These are phyloP conservation scores for Cladosporium sp. DNA, from an alignment of 2,329 filamentous ascomycete genomes.

Conservation along the genomic window DNA sequence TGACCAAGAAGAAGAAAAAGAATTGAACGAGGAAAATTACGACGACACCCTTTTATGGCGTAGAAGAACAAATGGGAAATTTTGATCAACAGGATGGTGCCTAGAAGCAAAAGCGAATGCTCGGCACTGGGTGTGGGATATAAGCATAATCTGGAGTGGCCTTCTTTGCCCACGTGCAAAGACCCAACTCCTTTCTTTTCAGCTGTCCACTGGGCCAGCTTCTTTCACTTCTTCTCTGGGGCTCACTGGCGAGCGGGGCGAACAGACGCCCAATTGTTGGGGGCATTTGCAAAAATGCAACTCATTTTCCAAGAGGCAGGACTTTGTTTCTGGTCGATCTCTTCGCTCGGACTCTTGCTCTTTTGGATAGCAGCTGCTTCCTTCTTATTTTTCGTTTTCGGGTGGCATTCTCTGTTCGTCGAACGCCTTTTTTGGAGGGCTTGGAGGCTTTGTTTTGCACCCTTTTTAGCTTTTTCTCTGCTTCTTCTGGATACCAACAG, in stretches of 20 bases:
- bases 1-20: not conserved
- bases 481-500: slow-evolving; percentile 10
- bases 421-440: not conserved
- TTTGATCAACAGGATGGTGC: slow-evolving; percentile 5
- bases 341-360: no score
- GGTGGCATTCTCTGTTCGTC: no score
- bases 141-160: slow-evolving; percentile 1
- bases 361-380: not conserved
- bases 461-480: not conserved
- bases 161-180: not conserved
- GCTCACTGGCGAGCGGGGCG: not conserved
- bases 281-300: not conserved
- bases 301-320: not conserved
- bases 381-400: not conserved
- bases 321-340: not conserved
- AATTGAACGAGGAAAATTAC: slow-evolving; percentile 1
- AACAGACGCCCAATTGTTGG: not conserved
- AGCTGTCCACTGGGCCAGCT: not conserved
- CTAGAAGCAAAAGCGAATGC: slow-evolving; percentile 6
- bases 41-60: slow-evolving; percentile 5
- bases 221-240: not conserved
- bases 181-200: not conserved
- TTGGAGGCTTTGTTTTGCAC: not conserved
- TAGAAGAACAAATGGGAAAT: slow-evolving; percentile 2
- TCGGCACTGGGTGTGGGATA: not conserved